Base-by-base conservation (phyloP, 1,284 basidiomycete genomes). In the Ganoderma resinaceum region DNA sequence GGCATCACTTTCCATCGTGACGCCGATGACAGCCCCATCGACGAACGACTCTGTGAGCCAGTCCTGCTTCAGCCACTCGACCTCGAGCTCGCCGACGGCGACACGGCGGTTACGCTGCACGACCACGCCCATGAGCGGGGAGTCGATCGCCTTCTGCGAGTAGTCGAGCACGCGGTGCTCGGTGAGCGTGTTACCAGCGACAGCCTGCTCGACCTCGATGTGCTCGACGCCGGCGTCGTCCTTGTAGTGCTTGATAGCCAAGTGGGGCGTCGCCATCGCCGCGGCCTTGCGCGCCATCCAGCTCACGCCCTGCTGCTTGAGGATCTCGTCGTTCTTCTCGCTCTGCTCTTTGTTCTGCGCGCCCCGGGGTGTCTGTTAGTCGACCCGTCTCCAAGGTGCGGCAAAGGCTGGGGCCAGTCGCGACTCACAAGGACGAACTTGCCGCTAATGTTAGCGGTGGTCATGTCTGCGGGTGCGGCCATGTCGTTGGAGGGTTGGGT, bases 401-500 rank as follows among this genome's bases (percentile, higher is more conserved):
- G 4, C n/a, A 26, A 31, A 23, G 16, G 16, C 40, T 20, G 1
- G 40, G 40, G 40, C n/a, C n/a, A n/a, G n/a, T n/a, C n/a, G n/a
- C 16, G 26, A 20, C 60, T 37, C 31, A 61, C 60, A 14, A 61
- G 40, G 26, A 29, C 26, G 26, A 42, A 61, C 37, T 61, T 61
- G 60, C 60, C 60, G 40, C 60, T 61, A 14, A 61, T 37, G 60
- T 43, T 23, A 14, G 26, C 37, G 60, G 60, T 14, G 26, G 60
- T 61, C 60, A 61, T 61, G 23, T 26, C 37, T 20, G 60, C 40
- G 40, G 60, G 60, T 14, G 60, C 37, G 26, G 60, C 60, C 60
- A 43, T 61, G 52, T 33, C 6, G 52, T 55, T 29, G 29, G 4
- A 6, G 29, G 12, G 3, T 20, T 23, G 23, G n/a, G 23, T 46